Percentiles rank a stretch among this genome's conserved stretches.
phyloP scores from a whole-genome alignment of 2,329 filamentous ascomycete genomes.

The Apiospora rasikravindrae region DNA sequence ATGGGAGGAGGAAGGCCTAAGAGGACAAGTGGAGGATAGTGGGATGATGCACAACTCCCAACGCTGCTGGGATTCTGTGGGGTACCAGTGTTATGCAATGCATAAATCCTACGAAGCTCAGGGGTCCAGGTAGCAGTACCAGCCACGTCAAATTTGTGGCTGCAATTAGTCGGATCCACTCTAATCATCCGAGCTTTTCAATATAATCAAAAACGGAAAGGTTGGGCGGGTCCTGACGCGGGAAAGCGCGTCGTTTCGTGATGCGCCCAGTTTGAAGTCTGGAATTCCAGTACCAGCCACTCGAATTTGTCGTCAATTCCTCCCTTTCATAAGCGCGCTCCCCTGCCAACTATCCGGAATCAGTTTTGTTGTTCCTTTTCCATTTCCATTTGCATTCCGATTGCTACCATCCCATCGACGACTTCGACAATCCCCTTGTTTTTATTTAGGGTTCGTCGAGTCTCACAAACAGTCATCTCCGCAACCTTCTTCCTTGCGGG shows the following conservation, averaged over 20 bases:
- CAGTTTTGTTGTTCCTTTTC: neutral
- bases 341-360: neutral
- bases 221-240: neutral
- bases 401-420: constrained; percentile 3
- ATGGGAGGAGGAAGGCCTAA: neutral
- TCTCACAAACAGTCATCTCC: no score
- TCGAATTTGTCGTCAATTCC: constrained; percentile 1
- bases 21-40: constrained; percentile 17
- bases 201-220: constrained; percentile 9
- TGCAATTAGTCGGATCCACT: neutral
- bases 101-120: neutral
- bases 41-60: neutral
- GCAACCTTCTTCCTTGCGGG: neutral
- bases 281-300: constrained; percentile 13
- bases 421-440: neutral
- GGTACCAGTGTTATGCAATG: neutral
- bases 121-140: neutral
- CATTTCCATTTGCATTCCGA: neutral
- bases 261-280: neutral
- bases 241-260: constrained; percentile 16
- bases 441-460: neutral
- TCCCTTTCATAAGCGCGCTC: neutral
- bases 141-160: constrained; percentile 1
- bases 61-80: neutral
- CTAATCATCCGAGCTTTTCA: neutral